Conservation (phyloP, 2,329 filamentous ascomycete genomes). For the Arachnopeziza araneosa region DNA sequence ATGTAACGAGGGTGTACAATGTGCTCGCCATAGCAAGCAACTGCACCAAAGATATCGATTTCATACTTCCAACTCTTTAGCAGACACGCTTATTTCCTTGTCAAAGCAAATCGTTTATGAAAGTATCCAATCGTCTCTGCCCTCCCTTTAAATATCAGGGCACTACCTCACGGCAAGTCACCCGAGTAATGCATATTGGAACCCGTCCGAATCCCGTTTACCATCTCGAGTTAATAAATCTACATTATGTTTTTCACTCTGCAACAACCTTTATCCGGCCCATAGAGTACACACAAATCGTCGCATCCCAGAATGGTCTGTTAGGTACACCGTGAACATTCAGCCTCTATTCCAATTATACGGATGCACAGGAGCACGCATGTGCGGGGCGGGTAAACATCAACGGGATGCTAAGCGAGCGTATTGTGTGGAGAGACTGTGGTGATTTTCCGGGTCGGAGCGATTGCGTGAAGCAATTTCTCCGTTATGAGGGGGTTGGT, state of each 20-base stretch:
- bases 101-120: neutral
- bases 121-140: neutral
- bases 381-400: neutral
- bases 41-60: neutral
- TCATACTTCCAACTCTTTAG: neutral
- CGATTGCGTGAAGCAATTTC: too few relatives aligned
- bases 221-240: neutral
- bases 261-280: neutral
- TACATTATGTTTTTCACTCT: neutral
- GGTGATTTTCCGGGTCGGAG: too few relatives aligned
- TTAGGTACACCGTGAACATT: neutral
- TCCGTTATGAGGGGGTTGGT: too few relatives aligned
- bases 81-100: neutral
- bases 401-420: neutral
- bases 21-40: neutral
- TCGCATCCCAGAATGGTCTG: neutral
- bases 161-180: neutral
- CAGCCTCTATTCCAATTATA: neutral
- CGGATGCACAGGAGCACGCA: too few relatives aligned
- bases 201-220: neutral
- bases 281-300: neutral
- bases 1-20: neutral
- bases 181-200: neutral
- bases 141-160: neutral
- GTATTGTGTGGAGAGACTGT: too few relatives aligned